Evolutionary conservation across 768 basidiomycete genomes (phyloP).

Genomic region (Lactifluus rugatus): DNA sequence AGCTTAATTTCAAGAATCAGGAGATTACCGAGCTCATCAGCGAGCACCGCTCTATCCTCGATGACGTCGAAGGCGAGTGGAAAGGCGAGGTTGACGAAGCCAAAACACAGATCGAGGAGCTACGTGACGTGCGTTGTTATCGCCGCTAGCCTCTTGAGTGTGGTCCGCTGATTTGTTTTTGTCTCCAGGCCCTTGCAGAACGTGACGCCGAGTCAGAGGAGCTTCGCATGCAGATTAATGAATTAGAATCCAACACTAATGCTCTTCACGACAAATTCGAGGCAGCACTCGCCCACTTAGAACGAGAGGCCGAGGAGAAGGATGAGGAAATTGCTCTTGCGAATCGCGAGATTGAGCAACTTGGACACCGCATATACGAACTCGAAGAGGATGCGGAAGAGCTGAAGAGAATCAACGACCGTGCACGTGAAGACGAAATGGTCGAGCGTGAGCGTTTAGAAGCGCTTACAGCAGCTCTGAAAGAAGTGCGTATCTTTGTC

Average conservation of each 20-base stretch:
- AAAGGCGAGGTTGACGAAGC: slow-evolving; percentile 79
- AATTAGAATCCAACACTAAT: slow-evolving; percentile 62
- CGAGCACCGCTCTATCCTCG: slow-evolving; percentile 65
- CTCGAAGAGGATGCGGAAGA: slow-evolving; percentile 83
- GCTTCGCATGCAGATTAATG: slow-evolving; percentile 60
- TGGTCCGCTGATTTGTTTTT: neutral
- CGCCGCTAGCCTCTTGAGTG: neutral
- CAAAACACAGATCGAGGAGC: slow-evolving; percentile 67
- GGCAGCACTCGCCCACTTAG: slow-evolving; percentile 62
- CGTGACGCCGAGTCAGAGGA: slow-evolving; percentile 72
- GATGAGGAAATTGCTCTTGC: slow-evolving; percentile 66
- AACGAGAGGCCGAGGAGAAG: slow-evolving; percentile 69
- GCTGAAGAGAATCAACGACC: slow-evolving; percentile 59
- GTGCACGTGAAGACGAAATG: slow-evolving; percentile 59
- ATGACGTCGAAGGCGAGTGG: slow-evolving; percentile 77
- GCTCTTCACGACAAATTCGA: slow-evolving; percentile 70
- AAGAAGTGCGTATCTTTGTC: slow-evolving; percentile 48
- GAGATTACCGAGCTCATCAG: slow-evolving; percentile 72
- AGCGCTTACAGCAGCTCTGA: slow-evolving; percentile 59
- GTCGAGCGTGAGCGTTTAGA: slow-evolving; percentile 63
- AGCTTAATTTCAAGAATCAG: slow-evolving; percentile 64
- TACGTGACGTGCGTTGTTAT: slow-evolving; percentile 48
- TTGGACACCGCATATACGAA: slow-evolving; percentile 67
- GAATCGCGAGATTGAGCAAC: slow-evolving; percentile 68
- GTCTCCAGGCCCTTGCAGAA: slow-evolving; percentile 56